Evolutionary conservation across 2,329 filamentous ascomycete species (phyloP).

Genomic region (Colletotrichum sansevieriae): DNA sequence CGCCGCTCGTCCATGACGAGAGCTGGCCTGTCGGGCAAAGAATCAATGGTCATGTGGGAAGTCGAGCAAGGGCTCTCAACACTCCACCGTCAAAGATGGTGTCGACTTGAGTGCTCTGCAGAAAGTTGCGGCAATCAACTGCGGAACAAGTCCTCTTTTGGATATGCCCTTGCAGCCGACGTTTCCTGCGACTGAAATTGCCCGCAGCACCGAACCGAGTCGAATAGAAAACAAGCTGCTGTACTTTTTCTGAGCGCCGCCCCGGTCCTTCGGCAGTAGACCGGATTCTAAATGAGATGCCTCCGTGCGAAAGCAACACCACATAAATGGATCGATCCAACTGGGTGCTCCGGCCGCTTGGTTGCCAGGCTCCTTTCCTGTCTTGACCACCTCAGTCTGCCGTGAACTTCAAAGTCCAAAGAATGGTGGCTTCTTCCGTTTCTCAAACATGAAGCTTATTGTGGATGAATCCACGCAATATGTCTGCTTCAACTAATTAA

Average conservation of each 20-base stretch:
- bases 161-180: constrained; percentile 19
- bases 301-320: constrained; percentile 13
- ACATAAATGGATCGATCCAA: not conserved
- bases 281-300: constrained; percentile 20
- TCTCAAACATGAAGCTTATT: too few relatives aligned
- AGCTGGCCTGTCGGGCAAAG: constrained; percentile 32
- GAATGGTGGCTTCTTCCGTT: too few relatives aligned
- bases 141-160: constrained; percentile 20
- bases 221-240: not conserved
- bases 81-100: constrained; percentile 21
- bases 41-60: constrained; percentile 33
- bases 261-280: constrained; percentile 23
- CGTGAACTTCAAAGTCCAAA: too few relatives aligned
- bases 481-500: constrained; percentile 23
- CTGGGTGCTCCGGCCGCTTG: constrained; percentile 12
- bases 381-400: too few relatives aligned
- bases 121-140: constrained; percentile 32
- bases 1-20: constrained; percentile 29
- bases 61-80: constrained; percentile 27
- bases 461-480: not conserved
- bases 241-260: constrained; percentile 2
- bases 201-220: constrained; percentile 12
- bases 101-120: constrained; percentile 28
- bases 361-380: not conserved
- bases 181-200: constrained; percentile 2